phyloP scores from a whole-genome alignment of 2,329 filamentous ascomycete genomes.

The Coniochaeta sp. region DNA sequence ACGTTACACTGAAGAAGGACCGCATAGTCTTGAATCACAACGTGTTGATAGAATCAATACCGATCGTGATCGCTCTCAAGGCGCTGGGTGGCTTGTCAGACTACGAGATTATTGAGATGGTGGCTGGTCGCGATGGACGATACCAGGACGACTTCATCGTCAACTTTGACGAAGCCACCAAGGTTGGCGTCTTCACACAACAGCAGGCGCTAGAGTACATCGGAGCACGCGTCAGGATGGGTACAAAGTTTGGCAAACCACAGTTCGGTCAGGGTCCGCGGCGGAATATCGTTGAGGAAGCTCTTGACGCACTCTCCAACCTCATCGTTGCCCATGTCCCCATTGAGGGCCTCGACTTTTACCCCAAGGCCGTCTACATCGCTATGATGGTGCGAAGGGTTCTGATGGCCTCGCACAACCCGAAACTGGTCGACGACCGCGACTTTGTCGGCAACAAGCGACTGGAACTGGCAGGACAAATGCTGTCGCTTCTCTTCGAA shows the following conservation, averaged over 20 bases:
- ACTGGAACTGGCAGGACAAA: conserved; percentile 87
- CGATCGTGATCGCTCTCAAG: conserved; percentile 87
- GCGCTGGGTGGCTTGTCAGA: conserved; percentile 91
- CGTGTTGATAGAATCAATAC: conserved; percentile 86
- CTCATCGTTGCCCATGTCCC: conserved; percentile 93
- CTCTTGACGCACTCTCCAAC: conserved; percentile 83
- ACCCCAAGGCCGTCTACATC: conserved; percentile 94
- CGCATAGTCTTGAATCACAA: conserved; percentile 87
- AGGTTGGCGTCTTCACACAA: conserved; percentile 80
- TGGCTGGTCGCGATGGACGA: conserved; percentile 76
- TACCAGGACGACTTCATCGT: conserved; percentile 95
- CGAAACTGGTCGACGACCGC: conserved; percentile 85
- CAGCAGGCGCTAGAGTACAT: conserved; percentile 94
- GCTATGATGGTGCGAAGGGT: conserved; percentile 97
- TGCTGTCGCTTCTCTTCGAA: conserved; percentile 89
- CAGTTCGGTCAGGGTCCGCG: conserved; percentile 32
- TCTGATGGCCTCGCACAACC: conserved; percentile 85
- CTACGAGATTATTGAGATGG: conserved; percentile 87
- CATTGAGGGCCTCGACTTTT: conserved; percentile 85
- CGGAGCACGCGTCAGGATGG: conserved; percentile 81
- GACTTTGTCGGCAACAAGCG: conserved; percentile 99
- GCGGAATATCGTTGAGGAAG: conserved; percentile 83
- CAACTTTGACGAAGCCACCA: conserved; percentile 89
- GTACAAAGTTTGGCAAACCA: conserved; percentile 46
- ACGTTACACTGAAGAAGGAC: conserved; percentile 91